Conservation (phyloP, 345 rosid genomes). For the Nephelium lappaceum region DNA sequence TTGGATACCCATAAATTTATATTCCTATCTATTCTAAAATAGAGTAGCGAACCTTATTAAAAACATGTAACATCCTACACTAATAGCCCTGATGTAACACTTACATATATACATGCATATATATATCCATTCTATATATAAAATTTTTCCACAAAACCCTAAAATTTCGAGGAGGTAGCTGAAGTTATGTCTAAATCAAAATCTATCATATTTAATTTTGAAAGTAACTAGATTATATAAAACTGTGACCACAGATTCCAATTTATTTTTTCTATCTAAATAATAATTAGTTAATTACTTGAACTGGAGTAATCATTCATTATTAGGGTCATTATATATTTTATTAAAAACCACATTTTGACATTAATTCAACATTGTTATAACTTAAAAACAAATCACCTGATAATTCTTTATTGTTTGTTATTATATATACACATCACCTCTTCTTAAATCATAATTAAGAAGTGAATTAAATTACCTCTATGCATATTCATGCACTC, state of each 20-base stretch:
- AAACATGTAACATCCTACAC: too few relatives aligned
- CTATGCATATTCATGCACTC: too few relatives aligned
- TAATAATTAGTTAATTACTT: neutral
- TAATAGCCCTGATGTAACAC: too few relatives aligned
- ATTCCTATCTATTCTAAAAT: too few relatives aligned
- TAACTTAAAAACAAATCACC: too few relatives aligned
- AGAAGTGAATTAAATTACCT: neutral
- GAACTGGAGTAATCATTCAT: neutral
- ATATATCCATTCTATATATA: too few relatives aligned
- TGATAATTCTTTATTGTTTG: neutral
- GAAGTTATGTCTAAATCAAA: neutral
- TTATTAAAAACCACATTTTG: neutral
- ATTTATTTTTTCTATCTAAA: too few relatives aligned
- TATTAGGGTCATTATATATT: neutral
- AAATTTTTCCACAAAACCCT: neutral
- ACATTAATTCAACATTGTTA: neutral
- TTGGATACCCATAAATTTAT: too few relatives aligned
- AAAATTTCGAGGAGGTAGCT: neutral
- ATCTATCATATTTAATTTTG: neutral
- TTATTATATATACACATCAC: neutral
- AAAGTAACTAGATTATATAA: neutral
- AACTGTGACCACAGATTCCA: too few relatives aligned
- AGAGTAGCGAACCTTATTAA: too few relatives aligned
- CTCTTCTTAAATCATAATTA: neutral
- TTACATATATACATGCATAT: too few relatives aligned